Percentiles rank a stretch among this genome's conserved stretches.
Conservation (phyloP, 2,329 filamentous ascomycete species). For the Dactylellina sp. region DNA sequence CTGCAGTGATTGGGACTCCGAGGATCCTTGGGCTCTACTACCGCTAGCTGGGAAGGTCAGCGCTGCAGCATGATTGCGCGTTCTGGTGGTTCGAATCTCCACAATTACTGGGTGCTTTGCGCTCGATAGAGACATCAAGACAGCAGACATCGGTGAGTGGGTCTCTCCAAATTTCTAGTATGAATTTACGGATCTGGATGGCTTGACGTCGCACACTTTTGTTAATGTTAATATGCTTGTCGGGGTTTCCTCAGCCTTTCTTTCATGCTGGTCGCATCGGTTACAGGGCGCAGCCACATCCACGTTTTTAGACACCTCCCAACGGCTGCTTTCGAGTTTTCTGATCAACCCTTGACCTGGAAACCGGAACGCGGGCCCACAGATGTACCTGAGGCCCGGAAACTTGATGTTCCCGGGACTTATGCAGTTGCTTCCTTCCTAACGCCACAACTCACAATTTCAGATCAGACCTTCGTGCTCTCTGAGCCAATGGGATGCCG, state of each 20-base stretch:
- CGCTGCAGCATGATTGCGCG: background rate
- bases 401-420: constrained; percentile 49
- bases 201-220: constrained; percentile 34
- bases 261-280: constrained; percentile 34
- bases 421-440: constrained; percentile 30
- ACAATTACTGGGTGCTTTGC: background rate
- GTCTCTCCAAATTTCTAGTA: background rate
- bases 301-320: constrained; percentile 31
- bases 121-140: background rate
- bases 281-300: constrained; percentile 54
- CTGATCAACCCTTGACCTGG: constrained; percentile 40
- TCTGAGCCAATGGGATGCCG: constrained; percentile 42
- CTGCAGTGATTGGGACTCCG: constrained; percentile 15
- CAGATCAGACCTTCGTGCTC: constrained; percentile 22
- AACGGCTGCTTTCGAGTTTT: constrained; percentile 19
- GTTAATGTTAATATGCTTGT: background rate
- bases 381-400: constrained; percentile 35
- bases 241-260: constrained; percentile 38
- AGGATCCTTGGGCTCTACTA: background rate
- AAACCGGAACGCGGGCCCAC: constrained; percentile 49
- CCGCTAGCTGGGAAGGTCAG: constrained; percentile 15
- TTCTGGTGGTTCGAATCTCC: constrained; percentile 6
- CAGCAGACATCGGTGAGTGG: background rate
- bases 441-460: constrained; percentile 46
- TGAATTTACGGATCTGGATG: constrained; percentile 14